Base-by-base conservation (phyloP, 495 filamentous ascomycete genomes). In the Penicillium coprophilum region DNA sequence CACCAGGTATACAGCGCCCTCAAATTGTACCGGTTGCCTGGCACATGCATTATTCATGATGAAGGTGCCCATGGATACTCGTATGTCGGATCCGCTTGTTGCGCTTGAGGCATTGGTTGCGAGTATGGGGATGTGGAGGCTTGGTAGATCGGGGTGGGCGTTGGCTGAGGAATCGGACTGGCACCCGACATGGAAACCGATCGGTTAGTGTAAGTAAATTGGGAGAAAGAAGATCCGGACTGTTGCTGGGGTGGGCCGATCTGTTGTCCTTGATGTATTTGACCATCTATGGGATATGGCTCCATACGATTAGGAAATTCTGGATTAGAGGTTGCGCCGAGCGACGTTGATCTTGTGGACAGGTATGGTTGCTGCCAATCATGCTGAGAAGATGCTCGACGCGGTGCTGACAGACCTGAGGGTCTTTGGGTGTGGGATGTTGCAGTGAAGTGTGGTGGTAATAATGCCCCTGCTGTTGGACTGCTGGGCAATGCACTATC, bases 311-410 rank as follows among this genome's bases (percentile, higher is more conserved):
- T 38, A 2, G 58, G 52, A 2, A 53, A 60, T 6, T 62, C 62
- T 3, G 60, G 30, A 13, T 67, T 53, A 1, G 64, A 61, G 11
- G 59, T 17, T 21, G 56, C 64, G 7, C 56, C 57, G 9, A 67
- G 46, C 2, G 64, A 63, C 8, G 57, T 50, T 11, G 66, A 65
- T 12, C 64, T 58, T n/a, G 57, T 58, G 23, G 45, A 53, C 4
- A 45, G 27, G 23, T 63, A 65, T 50, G 40, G 46, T 17, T 56
- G 47, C 21, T 57, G 64, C 67, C 67, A 70, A 8, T 65, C 62
- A 30, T 63, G 50, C 4, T 51, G 46, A 38, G 61, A 64, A 41
- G 65, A 58, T 10, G 49, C 50, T 41, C 50, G 62, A 17, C 59
- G 58, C 4, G 61, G 54, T 17, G 41, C 27, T 19, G 59, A 62